Percentiles rank a stretch among this genome's conserved stretches.
Conservation (phyloP, 2,329 filamentous ascomycete genomes). For the Claviceps sp. region DNA sequence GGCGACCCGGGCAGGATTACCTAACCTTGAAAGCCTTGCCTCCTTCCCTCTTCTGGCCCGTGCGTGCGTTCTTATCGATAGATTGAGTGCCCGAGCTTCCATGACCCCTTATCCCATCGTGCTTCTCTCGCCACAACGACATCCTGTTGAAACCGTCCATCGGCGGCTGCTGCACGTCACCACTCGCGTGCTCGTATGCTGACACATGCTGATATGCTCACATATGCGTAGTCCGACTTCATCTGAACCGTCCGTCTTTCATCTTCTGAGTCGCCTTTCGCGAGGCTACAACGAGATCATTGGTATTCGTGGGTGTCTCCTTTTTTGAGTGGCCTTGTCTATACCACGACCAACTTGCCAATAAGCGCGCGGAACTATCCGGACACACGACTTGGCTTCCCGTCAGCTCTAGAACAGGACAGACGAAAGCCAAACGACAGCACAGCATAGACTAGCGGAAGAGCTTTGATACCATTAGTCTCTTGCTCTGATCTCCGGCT, state of each 20-base stretch:
- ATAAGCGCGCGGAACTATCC: neutral
- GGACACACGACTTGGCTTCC: neutral
- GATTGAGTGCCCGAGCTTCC: neutral
- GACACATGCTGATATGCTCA: no score
- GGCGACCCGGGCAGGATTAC: no score
- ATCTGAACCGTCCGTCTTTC: neutral
- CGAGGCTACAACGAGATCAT: neutral
- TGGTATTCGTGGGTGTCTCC: neutral
- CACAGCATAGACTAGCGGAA: neutral
- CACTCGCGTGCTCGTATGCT: neutral
- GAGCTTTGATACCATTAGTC: neutral
- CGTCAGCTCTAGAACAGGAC: neutral
- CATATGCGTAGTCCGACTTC: neutral
- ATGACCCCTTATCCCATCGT: conserved; percentile 1
- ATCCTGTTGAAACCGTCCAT: neutral
- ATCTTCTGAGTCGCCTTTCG: neutral
- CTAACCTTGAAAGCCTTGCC: neutral
- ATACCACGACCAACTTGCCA: neutral
- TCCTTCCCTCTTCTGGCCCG: neutral
- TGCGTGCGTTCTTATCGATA: neutral
- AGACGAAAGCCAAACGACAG: neutral
- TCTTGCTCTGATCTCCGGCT: neutral
- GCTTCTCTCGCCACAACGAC: conserved; percentile 2
- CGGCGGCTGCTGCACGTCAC: conserved; percentile 1
- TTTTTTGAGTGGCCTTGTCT: neutral